Evolutionary conservation across 345 rosid genomes (phyloP).

Genomic region (Garcia nutans): DNA sequence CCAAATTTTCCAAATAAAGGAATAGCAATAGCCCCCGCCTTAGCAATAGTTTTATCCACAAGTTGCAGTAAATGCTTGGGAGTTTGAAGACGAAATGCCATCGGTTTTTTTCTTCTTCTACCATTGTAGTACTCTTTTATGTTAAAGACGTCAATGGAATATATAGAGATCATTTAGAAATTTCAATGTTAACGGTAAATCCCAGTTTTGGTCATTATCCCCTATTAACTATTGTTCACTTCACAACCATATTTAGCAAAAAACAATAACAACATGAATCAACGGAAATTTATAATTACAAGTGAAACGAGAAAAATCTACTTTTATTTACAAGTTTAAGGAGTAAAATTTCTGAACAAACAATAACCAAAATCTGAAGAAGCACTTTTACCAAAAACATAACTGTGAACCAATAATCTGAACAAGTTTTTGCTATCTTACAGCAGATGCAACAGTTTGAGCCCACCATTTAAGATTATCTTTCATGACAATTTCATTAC

Average conservation of each 20-base stretch:
- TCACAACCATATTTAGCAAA: background rate
- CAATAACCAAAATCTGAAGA: background rate
- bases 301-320: background rate
- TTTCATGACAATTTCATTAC: slow-evolving; percentile 58
- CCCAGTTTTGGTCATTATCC: no score
- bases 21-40: no score
- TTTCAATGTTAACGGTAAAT: background rate
- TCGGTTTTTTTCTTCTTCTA: background rate
- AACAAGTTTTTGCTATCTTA: slow-evolving; percentile 35
- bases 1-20: no score
- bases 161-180: background rate
- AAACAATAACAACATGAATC: background rate
- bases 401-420: background rate
- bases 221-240: no score
- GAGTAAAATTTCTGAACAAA: background rate
- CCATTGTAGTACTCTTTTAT: no score
- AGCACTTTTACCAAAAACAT: background rate
- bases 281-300: no score
- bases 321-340: slow-evolving; percentile 10
- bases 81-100: background rate
- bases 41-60: no score
- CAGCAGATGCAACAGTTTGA: slow-evolving; percentile 65
- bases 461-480: slow-evolving; percentile 71
- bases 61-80: background rate
- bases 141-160: no score